Conservation (phyloP, 805 yeast genomes). For the Metschnikowia corniflorae region DNA sequence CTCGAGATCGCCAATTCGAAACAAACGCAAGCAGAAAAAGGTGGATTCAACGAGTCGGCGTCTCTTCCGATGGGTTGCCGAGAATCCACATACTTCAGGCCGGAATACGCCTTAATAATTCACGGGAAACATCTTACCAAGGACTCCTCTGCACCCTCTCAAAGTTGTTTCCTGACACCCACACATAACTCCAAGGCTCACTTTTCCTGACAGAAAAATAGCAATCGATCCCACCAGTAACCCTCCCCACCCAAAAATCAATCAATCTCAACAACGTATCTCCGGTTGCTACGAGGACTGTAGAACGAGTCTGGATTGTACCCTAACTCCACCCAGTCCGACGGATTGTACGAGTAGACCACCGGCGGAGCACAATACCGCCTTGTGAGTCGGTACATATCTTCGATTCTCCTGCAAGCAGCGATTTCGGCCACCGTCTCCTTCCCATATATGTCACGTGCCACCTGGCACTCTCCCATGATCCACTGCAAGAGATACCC, state of each 20-base stretch:
- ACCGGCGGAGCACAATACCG: slow-evolving; percentile 26
- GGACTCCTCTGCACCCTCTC: too few relatives aligned
- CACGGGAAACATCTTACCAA: too few relatives aligned
- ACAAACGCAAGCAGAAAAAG: too few relatives aligned
- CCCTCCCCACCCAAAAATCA: not conserved
- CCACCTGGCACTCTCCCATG: slow-evolving; percentile 47
- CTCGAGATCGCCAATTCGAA: too few relatives aligned
- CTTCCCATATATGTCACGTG: slow-evolving; percentile 36
- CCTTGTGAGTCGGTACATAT: slow-evolving; percentile 19
- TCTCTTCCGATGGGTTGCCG: too few relatives aligned
- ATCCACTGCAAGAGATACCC: slow-evolving; percentile 52
- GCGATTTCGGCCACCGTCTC: slow-evolving; percentile 23
- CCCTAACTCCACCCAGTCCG: slow-evolving; percentile 41
- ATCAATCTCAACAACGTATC: slow-evolving; percentile 7
- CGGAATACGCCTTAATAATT: too few relatives aligned
- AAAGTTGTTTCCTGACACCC: too few relatives aligned
- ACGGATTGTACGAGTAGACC: slow-evolving; percentile 26
- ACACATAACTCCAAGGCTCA: too few relatives aligned
- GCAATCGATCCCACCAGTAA: not conserved
- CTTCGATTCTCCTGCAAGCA: slow-evolving; percentile 18
- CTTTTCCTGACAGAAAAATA: too few relatives aligned
- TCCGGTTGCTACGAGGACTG: slow-evolving; percentile 6
- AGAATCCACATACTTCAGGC: too few relatives aligned
- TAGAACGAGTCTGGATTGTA: slow-evolving; percentile 34
- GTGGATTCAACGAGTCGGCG: too few relatives aligned